Conservation (phyloP, 139 green algal genomes). For the Micractinium sp. region DNA sequence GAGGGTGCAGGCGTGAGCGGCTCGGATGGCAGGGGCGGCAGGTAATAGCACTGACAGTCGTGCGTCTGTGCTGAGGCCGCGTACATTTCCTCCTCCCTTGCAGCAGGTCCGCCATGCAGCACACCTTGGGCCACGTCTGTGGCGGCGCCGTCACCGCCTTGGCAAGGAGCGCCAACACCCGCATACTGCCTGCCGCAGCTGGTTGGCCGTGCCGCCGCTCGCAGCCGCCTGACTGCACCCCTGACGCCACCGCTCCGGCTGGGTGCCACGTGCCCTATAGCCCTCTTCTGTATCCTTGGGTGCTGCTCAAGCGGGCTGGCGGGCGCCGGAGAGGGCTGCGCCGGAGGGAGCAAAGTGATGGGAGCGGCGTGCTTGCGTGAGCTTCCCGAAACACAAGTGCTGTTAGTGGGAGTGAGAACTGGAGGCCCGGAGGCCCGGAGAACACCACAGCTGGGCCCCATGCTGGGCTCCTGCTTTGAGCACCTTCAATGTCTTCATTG, state of each 20-base stretch:
- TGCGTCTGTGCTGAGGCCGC: too few species aligned
- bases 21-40: too few species aligned
- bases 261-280: background rate
- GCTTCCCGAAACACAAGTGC: too few species aligned
- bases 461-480: too few species aligned
- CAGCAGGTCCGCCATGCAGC: background rate
- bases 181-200: background rate
- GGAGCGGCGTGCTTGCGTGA: background rate
- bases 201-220: background rate
- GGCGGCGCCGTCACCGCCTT: conserved; percentile 22
- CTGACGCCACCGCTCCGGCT: background rate
- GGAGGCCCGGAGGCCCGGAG: too few species aligned
- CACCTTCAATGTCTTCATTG: too few species aligned
- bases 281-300: background rate
- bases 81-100: too few species aligned
- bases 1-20: background rate
- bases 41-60: too few species aligned
- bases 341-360: background rate
- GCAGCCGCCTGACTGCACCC: background rate
- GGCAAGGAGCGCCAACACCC: background rate
- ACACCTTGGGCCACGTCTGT: background rate
- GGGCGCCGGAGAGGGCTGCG: background rate
- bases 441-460: too few species aligned
- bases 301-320: background rate
- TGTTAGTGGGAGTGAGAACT: too few species aligned